Conservation (phyloP, 257 asterid species). For the Oldenlandia corymbosa region DNA sequence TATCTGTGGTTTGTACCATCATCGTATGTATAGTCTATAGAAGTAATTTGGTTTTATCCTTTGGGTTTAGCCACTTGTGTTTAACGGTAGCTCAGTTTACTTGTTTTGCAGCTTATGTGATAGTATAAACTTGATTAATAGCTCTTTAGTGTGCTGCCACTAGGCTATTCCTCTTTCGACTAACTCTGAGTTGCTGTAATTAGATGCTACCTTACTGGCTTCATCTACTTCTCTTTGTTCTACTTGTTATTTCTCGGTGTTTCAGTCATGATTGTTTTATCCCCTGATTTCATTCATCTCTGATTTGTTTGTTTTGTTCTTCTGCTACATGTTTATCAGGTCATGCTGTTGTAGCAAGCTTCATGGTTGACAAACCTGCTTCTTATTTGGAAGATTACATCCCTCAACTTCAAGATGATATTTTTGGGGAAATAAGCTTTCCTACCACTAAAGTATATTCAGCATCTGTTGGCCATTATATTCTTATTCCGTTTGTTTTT, state of each 20-base stretch:
- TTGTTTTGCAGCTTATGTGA: not conserved
- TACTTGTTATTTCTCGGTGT: not conserved
- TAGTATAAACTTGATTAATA: not conserved
- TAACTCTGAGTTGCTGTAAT: not conserved
- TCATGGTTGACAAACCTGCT: slow-evolving; percentile 56
- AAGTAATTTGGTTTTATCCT: not conserved
- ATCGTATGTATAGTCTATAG: not conserved
- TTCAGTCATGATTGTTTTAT: not conserved
- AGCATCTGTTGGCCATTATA: slow-evolving; percentile 4
- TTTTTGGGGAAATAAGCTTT: slow-evolving; percentile 79
- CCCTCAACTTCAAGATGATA: slow-evolving; percentile 59
- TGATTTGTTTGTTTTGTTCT: slow-evolving; percentile 5
- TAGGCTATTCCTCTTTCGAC: too few relatives aligned
- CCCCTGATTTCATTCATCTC: not conserved
- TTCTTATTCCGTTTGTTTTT: slow-evolving; percentile 4
- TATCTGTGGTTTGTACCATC: not conserved
- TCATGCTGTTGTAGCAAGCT: slow-evolving; percentile 81
- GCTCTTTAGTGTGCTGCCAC: too few relatives aligned
- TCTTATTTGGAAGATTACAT: slow-evolving; percentile 58
- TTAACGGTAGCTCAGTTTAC: too few relatives aligned
- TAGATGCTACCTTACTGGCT: not conserved
- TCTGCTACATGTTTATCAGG: slow-evolving; percentile 39
- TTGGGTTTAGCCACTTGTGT: not conserved
- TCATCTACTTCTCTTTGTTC: not conserved
- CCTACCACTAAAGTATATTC: slow-evolving; percentile 61